A percentile compares a stretch with the other conserved stretches of the same genome.
Conservation (phyloP, 352 stramenopile species). For the Phytophthora syringae region DNA sequence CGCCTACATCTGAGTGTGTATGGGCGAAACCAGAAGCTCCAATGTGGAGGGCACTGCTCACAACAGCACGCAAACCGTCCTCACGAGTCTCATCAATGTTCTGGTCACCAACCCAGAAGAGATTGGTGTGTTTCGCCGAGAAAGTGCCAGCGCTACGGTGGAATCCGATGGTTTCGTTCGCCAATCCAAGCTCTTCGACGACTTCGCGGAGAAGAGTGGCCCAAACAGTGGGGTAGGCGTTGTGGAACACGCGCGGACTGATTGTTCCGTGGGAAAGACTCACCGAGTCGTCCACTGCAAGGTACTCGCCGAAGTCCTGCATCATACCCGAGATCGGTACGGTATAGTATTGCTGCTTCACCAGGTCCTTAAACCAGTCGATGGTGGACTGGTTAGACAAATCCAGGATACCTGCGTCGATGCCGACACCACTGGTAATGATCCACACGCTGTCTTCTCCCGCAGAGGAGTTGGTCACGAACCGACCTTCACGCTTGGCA, state of each 20-base stretch:
- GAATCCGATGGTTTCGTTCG: conserved; percentile 37
- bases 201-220: conserved; percentile 29
- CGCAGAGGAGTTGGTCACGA: conserved; percentile 30
- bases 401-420: conserved; percentile 32
- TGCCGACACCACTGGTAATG: conserved; percentile 30
- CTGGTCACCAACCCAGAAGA: conserved; percentile 39
- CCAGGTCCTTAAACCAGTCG: conserved; percentile 34
- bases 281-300: conserved; percentile 29
- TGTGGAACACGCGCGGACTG: conserved; percentile 33
- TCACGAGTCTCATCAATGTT: conserved; percentile 36
- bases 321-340: conserved; percentile 42
- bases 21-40: conserved; percentile 32
- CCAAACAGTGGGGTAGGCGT: conserved; percentile 36
- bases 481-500: conserved; percentile 24
- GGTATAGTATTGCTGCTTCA: conserved; percentile 36
- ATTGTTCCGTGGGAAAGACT: conserved; percentile 23
- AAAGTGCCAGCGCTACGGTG: conserved; percentile 34
- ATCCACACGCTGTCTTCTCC: conserved; percentile 26
- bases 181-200: conserved; percentile 23
- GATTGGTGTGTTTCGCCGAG: conserved; percentile 34
- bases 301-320: conserved; percentile 37
- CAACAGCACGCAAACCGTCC: conserved; percentile 31
- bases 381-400: conserved; percentile 34
- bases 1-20: conserved; percentile 31
- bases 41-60: conserved; percentile 32